Conservation (phyloP, 108 stramenopile genomes). For the Aurantiochytrium sp. region DNA sequence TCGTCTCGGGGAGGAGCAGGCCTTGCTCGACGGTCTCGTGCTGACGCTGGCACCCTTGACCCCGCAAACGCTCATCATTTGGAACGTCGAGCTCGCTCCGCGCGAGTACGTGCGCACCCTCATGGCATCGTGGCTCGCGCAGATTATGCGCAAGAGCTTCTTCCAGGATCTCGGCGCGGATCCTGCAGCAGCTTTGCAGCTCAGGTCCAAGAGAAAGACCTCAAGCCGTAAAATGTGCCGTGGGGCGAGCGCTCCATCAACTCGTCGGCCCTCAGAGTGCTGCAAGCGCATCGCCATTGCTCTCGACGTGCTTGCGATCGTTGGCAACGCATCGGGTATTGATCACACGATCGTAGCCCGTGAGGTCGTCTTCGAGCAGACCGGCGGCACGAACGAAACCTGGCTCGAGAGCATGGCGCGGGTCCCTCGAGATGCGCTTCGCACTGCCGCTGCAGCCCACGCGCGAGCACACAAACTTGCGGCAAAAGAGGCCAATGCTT, state of each 20-base stretch:
- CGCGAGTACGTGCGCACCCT: background rate
- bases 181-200: too few species aligned
- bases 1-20: too few species aligned
- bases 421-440: background rate
- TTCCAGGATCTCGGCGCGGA: background rate
- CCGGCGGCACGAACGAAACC: background rate
- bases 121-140: background rate
- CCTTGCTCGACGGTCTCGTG: too few species aligned
- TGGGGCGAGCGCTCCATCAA: too few species aligned
- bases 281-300: background rate
- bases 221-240: too few species aligned
- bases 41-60: background rate
- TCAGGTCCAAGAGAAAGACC: too few species aligned
- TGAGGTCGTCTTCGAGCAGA: background rate
- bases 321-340: background rate
- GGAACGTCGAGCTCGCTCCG: background rate
- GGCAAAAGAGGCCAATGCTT: too few species aligned
- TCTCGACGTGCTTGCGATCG: background rate
- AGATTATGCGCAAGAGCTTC: background rate
- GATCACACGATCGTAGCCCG: background rate
- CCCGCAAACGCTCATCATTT: background rate
- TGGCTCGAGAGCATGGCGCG: background rate
- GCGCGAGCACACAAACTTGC: too few species aligned
- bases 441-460: background rate
- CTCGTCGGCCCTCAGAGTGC: background rate